A percentile compares a stretch with the other conserved stretches of the same genome.
phyloP scores from a whole-genome alignment of 2,329 filamentous ascomycete genomes.

The Aspergillus cejpii region DNA sequence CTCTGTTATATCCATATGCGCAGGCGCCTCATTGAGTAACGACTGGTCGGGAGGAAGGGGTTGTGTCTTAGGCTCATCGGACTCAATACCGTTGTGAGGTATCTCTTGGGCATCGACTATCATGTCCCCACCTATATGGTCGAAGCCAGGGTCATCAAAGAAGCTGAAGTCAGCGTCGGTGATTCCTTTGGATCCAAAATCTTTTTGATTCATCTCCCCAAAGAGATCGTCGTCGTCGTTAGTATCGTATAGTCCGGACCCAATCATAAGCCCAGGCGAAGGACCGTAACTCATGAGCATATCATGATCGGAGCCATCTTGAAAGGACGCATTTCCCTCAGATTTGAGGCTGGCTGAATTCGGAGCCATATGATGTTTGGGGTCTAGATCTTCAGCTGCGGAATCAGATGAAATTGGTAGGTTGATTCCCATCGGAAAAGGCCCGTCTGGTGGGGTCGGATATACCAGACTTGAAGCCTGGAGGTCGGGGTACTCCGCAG shows the following conservation, averaged over 20 bases:
- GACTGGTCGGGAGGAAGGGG: conserved; percentile 7
- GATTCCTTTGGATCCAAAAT: conserved; percentile 50
- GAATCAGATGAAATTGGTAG: conserved; percentile 26
- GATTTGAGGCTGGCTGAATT: conserved; percentile 12
- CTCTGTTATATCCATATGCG: conserved; percentile 3
- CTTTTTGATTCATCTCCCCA: conserved; percentile 50
- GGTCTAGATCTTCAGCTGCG: conserved; percentile 27
- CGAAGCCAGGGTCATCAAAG: conserved; percentile 51
- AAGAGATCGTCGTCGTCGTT: conserved; percentile 52
- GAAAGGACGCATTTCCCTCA: conserved; percentile 8
- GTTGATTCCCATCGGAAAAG: conserved; percentile 28
- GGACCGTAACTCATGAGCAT: conserved; percentile 22
- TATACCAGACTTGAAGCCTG: conserved; percentile 43
- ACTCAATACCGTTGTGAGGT: conserved; percentile 10
- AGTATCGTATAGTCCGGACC: conserved; percentile 38
- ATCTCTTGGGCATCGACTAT: conserved; percentile 12
- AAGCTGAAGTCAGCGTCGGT: conserved; percentile 60
- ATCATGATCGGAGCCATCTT: conserved; percentile 14
- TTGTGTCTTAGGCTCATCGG: conserved; percentile 11
- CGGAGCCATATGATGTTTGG: conserved; percentile 15
- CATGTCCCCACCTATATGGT: conserved; percentile 16
- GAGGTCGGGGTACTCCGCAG: conserved; percentile 37
- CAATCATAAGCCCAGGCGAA: conserved; percentile 27
- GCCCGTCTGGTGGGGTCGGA: conserved; percentile 50
- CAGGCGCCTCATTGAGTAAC: background rate